phyloP scores from a whole-genome alignment of 2,329 filamentous ascomycete species.

The Aspergillus versicolor region DNA sequence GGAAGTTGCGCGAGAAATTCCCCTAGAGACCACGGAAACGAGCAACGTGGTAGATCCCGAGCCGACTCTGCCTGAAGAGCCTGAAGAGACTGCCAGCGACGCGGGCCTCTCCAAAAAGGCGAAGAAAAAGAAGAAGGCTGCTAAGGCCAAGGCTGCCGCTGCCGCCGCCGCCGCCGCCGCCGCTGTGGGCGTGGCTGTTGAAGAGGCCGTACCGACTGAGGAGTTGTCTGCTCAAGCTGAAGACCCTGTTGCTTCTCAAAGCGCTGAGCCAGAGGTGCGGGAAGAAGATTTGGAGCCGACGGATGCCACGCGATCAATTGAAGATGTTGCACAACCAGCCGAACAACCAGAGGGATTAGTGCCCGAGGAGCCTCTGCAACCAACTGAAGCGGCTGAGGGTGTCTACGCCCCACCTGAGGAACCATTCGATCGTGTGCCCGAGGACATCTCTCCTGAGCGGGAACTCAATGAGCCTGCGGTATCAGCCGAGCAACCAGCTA shows the following conservation, averaged over 20 bases:
- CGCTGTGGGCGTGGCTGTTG: neutral
- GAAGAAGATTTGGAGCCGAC: too few relatives aligned
- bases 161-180: neutral
- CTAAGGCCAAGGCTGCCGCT: conserved; percentile 5
- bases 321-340: too few relatives aligned
- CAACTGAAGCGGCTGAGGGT: neutral
- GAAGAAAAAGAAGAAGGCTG: conserved; percentile 27
- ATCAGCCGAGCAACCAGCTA: neutral
- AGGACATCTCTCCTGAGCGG: neutral
- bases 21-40: neutral
- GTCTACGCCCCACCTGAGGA: neutral
- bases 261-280: too few relatives aligned
- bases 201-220: conserved; percentile 1
- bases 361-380: too few relatives aligned
- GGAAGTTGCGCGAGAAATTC: neutral
- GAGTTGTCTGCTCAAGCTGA: neutral
- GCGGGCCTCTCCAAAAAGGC: conserved; percentile 21
- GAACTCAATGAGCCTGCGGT: neutral
- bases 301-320: too few relatives aligned
- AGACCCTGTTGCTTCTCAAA: too few relatives aligned
- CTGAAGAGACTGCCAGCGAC: conserved; percentile 13
- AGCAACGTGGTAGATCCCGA: conserved; percentile 1
- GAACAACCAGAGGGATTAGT: too few relatives aligned
- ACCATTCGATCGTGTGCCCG: neutral
- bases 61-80: neutral